A percentile compares a stretch with the other conserved stretches of the same genome.
Evolutionary conservation across 2,329 filamentous ascomycete genomes (phyloP).

Genomic region (Fusarium torreyae): DNA sequence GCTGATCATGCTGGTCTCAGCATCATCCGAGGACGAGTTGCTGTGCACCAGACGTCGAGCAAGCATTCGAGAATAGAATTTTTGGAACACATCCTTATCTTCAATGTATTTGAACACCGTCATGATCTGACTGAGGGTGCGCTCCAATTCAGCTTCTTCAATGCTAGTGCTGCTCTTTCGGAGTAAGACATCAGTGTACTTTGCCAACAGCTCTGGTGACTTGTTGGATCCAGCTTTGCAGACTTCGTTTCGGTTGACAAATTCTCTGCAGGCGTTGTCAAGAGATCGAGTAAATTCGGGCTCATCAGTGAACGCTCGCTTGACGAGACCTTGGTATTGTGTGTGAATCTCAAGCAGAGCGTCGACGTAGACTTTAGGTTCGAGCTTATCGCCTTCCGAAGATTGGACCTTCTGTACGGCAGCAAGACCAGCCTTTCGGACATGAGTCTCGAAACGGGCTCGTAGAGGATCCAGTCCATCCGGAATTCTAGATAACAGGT

Average conservation of each 20-base stretch:
- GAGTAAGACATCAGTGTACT: constrained; percentile 92
- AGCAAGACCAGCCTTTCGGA: constrained; percentile 87
- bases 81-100: constrained; percentile 99
- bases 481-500: constrained; percentile 87
- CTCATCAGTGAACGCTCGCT: constrained; percentile 93
- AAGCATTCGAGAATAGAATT: constrained; percentile 98
- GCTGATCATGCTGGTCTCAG: constrained; percentile 99
- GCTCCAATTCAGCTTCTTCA: constrained; percentile 94
- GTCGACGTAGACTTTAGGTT: constrained; percentile 97
- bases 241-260: constrained; percentile 97
- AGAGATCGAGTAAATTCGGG: constrained; percentile 96
- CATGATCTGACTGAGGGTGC: constrained; percentile 93
- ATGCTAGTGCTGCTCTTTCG: constrained; percentile 94
- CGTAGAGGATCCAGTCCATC: constrained; percentile 93
- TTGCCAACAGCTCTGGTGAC: constrained; percentile 93
- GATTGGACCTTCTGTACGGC: constrained; percentile 93
- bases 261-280: constrained; percentile 97
- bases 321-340: constrained; percentile 92
- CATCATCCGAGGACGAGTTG: constrained; percentile 95
- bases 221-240: constrained; percentile 95
- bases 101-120: constrained; percentile 99
- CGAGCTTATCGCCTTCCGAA: constrained; percentile 87
- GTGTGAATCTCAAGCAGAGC: constrained; percentile 94
- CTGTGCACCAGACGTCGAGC: constrained; percentile 95
- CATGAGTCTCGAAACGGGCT: constrained; percentile 90